Evolutionary conservation across 179 eudicot genomes (phyloP).

Genomic region (Nepenthes alata): DNA sequence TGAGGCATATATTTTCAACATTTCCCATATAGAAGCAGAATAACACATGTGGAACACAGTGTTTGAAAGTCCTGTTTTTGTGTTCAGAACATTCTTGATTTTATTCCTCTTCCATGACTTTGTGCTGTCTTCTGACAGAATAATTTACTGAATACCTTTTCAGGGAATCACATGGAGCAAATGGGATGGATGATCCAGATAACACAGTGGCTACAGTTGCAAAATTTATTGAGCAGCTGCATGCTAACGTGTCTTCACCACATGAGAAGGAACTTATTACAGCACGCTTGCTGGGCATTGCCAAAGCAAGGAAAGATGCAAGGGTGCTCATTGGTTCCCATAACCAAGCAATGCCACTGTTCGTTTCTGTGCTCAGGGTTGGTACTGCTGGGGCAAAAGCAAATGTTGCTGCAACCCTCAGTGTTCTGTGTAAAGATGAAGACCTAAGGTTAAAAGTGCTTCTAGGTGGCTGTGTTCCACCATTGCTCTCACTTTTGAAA

Average conservation of each 20-base stretch:
- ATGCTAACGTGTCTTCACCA: slow-evolving; percentile 42
- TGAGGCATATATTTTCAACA: no score
- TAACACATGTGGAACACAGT: no score
- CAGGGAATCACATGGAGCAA: slow-evolving; percentile 47
- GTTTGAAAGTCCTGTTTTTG: not conserved
- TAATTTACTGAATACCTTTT: slow-evolving; percentile 6
- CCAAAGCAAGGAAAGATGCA: slow-evolving; percentile 46
- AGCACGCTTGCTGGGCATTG: slow-evolving; percentile 45
- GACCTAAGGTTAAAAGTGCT: slow-evolving; percentile 56
- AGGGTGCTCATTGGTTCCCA: slow-evolving; percentile 62
- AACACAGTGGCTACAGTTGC: slow-evolving; percentile 50
- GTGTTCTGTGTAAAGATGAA: slow-evolving; percentile 43
- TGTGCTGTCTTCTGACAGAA: slow-evolving; percentile 6
- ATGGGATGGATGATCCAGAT: slow-evolving; percentile 51
- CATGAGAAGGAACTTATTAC: slow-evolving; percentile 58
- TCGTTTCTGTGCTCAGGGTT: slow-evolving; percentile 56
- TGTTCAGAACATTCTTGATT: not conserved
- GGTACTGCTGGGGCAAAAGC: slow-evolving; percentile 55
- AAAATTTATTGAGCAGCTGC: slow-evolving; percentile 55
- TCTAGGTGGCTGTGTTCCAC: slow-evolving; percentile 65
- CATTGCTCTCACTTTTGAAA: slow-evolving; percentile 54
- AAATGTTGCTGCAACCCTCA: slow-evolving; percentile 49
- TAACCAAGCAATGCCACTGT: slow-evolving; percentile 70
- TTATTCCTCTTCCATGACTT: not conserved
- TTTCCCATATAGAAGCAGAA: no score